Evolutionary conservation across 225 moss, liverwort and hornwort genomes (phyloP), one percentile per base, ranked within the genome.

Genomic region (Polytrichum commune): DNA sequence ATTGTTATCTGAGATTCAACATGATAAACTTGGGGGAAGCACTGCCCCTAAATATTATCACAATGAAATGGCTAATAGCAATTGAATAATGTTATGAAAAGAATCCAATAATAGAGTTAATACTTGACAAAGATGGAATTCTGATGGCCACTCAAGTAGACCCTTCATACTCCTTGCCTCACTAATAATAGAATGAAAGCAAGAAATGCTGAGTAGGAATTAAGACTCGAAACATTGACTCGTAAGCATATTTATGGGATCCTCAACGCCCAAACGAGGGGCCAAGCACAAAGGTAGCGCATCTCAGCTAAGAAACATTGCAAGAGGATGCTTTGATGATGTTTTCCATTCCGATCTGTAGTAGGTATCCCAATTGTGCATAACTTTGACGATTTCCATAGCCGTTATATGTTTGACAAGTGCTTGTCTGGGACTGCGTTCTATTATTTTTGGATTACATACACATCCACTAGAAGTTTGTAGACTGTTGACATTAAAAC

Each of bases 221-320:
- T 0, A 27, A 32, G 8, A 32, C 32, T 32, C 1, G 1, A 32
- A 32, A 32, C 32, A 32, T 32, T 32, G 32, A 89, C 86, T 83
- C 72, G 81, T 76, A n/a, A 89, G 80, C 32, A 76, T 64, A 70
- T 86, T 81, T n/a, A 89, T 64, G 28, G 86, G 83, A 62, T 89
- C n/a, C n/a, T n/a, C n/a, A n/a, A n/a, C n/a, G n/a, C n/a, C n/a
- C n/a, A n/a, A n/a, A n/a, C 89, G 53, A 70, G 83, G 78, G 24
- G 53, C 74, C 55, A 83, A 60, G 68, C 83, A 82, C 29, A 89
- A 67, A 22, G 89, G 83, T 54, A 89, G 79, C 72, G 78, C 86
- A 77, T 89, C 79, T 86, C 89, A 89, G 56, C 75, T 73, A 1
- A 89, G 65, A 68, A 89, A 85, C 89, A 89, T 89, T 19, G 76